These are phyloP conservation scores for Trametes elegans DNA, from an alignment of 768 basidiomycete species.

Conservation along the genomic window DNA sequence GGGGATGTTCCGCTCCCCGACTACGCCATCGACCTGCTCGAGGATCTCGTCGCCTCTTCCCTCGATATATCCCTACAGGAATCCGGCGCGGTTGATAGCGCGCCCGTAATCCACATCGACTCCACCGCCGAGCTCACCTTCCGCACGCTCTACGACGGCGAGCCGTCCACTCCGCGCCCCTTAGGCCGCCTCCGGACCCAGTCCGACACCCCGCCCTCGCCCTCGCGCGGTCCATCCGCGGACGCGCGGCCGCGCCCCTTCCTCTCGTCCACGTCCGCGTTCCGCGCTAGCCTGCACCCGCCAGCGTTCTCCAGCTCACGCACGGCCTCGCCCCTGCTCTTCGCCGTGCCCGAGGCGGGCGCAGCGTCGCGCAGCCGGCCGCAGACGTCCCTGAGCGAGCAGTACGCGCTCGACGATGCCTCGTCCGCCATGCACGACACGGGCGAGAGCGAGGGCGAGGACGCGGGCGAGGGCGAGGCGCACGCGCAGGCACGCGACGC, in stretches of 20 bases:
- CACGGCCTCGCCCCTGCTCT: slow-evolving; percentile 10
- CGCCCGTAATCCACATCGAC: not conserved
- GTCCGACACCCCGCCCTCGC: not conserved
- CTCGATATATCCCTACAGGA: slow-evolving; percentile 11
- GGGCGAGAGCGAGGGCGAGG: not conserved
- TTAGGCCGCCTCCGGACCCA: not conserved
- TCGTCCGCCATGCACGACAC: not conserved
- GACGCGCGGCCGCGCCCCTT: not conserved
- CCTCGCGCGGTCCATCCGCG: not conserved
- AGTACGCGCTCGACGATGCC: not conserved
- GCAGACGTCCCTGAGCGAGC: slow-evolving; percentile 9
- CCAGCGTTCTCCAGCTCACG: slow-evolving; percentile 9
- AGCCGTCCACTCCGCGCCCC: not conserved
- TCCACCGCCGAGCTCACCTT: not conserved
- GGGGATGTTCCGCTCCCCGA: slow-evolving; percentile 36
- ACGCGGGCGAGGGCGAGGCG: not conserved
- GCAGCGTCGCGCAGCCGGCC: not conserved
- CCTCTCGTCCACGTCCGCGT: not conserved
- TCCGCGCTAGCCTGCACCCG: slow-evolving; percentile 3
- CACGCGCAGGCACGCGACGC: not conserved
- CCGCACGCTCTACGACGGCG: not conserved
- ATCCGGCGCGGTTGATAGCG: not conserved
- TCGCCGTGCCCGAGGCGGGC: slow-evolving; percentile 9
- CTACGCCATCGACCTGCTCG: slow-evolving; percentile 45
- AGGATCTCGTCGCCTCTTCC: slow-evolving; percentile 29